Percentiles rank a stretch among this genome's conserved stretches.
phyloP scores from a whole-genome alignment of 140 eudicot genomes.

The Senecio squalidus region DNA sequence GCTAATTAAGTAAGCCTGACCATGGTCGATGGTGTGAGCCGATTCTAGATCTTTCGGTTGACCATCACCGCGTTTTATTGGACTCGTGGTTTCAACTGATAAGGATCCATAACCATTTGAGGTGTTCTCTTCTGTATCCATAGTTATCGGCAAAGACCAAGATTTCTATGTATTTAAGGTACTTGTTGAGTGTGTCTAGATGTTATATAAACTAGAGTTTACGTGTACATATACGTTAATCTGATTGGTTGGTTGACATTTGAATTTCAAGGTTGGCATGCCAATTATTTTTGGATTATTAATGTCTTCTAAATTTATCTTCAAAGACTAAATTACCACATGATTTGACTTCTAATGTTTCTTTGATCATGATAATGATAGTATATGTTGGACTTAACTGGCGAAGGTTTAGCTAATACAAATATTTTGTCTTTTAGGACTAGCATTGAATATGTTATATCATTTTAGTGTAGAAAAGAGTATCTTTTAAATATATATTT shows the following conservation, averaged over 20 bases:
- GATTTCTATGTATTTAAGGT: background rate
- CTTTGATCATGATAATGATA: background rate
- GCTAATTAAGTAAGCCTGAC: constrained; percentile 31
- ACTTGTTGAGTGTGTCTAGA: background rate
- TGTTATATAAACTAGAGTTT: background rate
- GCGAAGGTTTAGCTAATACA: no score
- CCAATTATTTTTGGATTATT: background rate
- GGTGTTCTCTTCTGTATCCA: constrained; percentile 19
- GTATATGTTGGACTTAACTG: background rate
- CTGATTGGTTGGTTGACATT: constrained; percentile 10
- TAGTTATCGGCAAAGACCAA: background rate
- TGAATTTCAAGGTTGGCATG: constrained; percentile 18
- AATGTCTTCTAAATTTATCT: background rate
- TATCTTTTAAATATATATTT: no score
- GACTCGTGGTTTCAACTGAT: constrained; percentile 15
- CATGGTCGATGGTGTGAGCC: constrained; percentile 45
- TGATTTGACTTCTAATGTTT: constrained; percentile 9
- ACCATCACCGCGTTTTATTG: constrained; percentile 5
- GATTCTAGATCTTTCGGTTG: constrained; percentile 27
- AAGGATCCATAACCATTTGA: constrained; percentile 13
- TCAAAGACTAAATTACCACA: background rate
- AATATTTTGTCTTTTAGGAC: no score
- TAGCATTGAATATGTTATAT: no score
- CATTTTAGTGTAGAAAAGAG: no score
- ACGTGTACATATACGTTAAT: background rate